Evolutionary conservation across 495 filamentous ascomycete genomes (phyloP).

Genomic region (Neurospora sp.): DNA sequence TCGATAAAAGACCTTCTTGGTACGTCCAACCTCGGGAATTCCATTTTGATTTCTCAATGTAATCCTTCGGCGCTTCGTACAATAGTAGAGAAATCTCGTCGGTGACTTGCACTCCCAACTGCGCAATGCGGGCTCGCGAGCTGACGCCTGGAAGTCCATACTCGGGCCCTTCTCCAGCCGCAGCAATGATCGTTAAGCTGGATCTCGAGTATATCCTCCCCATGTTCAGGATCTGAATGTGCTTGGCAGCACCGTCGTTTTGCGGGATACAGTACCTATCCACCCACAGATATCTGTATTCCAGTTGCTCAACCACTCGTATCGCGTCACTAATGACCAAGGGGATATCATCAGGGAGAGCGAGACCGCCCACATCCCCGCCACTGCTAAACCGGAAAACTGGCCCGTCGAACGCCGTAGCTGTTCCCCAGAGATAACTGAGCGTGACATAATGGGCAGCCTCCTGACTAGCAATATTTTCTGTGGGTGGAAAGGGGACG

Average conservation of each 20-base stretch:
- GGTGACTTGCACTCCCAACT: background rate
- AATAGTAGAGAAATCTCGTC: background rate
- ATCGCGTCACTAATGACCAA: background rate
- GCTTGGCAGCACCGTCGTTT: slow-evolving; percentile 8
- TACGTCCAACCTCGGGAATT: slow-evolving; percentile 31
- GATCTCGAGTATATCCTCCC: slow-evolving; percentile 23
- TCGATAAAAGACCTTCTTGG: slow-evolving; percentile 28
- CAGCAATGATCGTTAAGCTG: slow-evolving; percentile 24
- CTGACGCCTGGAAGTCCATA: slow-evolving; percentile 23
- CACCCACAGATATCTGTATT: slow-evolving; percentile 14
- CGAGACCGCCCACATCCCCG: background rate
- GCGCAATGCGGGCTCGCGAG: background rate
- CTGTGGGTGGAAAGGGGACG: background rate
- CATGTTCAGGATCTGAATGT: slow-evolving; percentile 24
- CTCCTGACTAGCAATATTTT: too few species aligned
- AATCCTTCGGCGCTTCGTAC: background rate
- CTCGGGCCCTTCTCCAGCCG: slow-evolving; percentile 11
- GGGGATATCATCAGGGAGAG: background rate
- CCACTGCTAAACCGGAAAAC: too few species aligned
- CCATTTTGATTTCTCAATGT: slow-evolving; percentile 16
- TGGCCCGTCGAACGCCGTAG: background rate
- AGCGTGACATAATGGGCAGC: background rate
- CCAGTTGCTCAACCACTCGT: background rate
- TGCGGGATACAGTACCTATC: slow-evolving; percentile 19
- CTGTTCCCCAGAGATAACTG: background rate